Evolutionary conservation across 2,329 filamentous ascomycete genomes (phyloP).

Genomic region (Paraconiothyrium brasiliense): DNA sequence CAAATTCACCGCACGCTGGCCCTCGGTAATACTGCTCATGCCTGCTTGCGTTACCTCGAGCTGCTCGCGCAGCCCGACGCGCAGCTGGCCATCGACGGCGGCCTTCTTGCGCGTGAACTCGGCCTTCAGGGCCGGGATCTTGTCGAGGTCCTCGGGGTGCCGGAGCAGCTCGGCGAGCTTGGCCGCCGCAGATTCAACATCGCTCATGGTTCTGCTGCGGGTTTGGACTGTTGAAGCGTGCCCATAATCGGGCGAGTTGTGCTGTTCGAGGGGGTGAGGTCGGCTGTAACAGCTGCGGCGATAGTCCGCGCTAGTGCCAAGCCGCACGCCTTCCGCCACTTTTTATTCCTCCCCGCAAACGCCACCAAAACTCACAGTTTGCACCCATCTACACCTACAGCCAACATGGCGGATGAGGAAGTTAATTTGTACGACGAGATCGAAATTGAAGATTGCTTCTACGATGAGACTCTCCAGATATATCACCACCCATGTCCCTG

Average conservation of each 20-base stretch:
- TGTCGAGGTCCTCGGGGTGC: slow-evolving; percentile 96
- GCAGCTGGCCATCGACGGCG: slow-evolving; percentile 88
- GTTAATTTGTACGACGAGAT: slow-evolving; percentile 91
- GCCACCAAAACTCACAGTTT: slow-evolving; percentile 18
- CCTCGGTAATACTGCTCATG: slow-evolving; percentile 87
- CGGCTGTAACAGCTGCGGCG: slow-evolving; percentile 15
- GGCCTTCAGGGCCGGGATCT: slow-evolving; percentile 86
- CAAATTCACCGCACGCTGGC: slow-evolving; percentile 87
- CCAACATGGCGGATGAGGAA: slow-evolving; percentile 47
- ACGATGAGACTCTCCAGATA: slow-evolving; percentile 90
- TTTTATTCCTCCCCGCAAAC: slow-evolving; percentile 12
- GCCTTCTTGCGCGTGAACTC: slow-evolving; percentile 96
- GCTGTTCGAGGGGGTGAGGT: slow-evolving; percentile 15
- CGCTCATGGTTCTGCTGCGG: slow-evolving; percentile 63
- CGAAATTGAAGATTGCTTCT: slow-evolving; percentile 93
- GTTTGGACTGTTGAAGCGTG: slow-evolving; percentile 21
- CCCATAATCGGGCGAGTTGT: slow-evolving; percentile 27
- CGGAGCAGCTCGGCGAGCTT: slow-evolving; percentile 93
- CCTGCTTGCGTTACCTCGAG: slow-evolving; percentile 93
- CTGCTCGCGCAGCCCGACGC: slow-evolving; percentile 87
- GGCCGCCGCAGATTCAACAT: slow-evolving; percentile 68
- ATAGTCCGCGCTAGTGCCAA: slow-evolving; percentile 4
- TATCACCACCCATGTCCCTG: slow-evolving; percentile 98
- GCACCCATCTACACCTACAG: slow-evolving; percentile 6
- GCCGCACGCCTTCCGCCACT: slow-evolving; percentile 8